Conservation (phyloP, 148 eudicot genomes). For the Vaccinium myrtillus region DNA sequence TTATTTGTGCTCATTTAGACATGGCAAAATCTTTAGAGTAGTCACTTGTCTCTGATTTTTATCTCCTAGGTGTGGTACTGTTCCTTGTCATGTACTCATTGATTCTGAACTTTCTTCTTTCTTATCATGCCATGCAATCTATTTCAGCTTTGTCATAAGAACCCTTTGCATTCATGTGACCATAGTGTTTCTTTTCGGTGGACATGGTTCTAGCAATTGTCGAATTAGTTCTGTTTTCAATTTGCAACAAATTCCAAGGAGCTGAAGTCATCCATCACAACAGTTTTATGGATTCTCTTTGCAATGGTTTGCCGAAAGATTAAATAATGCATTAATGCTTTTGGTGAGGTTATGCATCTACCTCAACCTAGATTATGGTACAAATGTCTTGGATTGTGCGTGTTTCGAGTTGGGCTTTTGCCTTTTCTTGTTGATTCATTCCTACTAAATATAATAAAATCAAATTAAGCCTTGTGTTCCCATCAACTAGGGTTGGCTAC, state of each 20-base stretch:
- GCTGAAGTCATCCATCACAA: too few relatives aligned
- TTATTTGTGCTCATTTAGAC: background rate
- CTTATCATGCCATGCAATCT: background rate
- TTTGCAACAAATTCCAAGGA: background rate
- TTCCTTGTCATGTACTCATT: background rate
- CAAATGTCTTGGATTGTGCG: background rate
- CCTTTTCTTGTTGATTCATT: too few relatives aligned
- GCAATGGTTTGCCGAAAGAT: background rate
- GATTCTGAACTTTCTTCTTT: background rate
- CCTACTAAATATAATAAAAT: too few relatives aligned
- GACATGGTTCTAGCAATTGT: background rate
- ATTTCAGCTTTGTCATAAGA: background rate
- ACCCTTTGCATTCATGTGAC: background rate
- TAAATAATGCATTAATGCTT: background rate
- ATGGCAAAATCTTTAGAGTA: background rate
- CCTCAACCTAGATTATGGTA: background rate
- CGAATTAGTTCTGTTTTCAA: background rate
- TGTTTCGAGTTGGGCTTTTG: background rate
- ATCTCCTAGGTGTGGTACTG: background rate
- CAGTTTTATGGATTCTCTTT: too few relatives aligned
- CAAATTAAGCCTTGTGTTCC: background rate
- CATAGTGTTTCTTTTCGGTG: background rate
- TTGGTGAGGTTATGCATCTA: background rate
- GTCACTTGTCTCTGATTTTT: background rate
- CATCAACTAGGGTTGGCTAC: background rate